Percentiles rank a stretch among this genome's conserved stretches.
These are phyloP conservation scores for Teunomyces gatunensis DNA, from an alignment of 805 yeast species.

Conservation along the genomic window DNA sequence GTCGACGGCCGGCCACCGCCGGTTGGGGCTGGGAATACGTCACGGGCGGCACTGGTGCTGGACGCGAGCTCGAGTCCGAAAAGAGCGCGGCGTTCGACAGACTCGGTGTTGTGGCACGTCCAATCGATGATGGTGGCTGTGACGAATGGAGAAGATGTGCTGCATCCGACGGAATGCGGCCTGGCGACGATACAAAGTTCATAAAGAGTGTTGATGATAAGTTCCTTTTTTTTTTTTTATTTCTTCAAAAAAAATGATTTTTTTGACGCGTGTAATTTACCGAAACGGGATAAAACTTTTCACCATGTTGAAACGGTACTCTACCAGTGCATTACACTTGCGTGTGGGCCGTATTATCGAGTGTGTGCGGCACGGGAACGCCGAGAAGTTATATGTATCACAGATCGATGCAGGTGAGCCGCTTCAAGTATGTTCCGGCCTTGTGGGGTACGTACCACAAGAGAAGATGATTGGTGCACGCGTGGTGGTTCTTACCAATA, in stretches of 20 bases:
- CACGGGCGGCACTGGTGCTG: constrained; percentile 12
- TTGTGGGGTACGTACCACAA: constrained; percentile 43
- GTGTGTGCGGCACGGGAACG: constrained; percentile 51
- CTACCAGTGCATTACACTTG: constrained; percentile 19
- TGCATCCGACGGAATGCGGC: constrained; percentile 44
- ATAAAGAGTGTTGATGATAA: constrained; percentile 13
- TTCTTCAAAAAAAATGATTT: too few species aligned
- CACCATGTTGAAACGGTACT: neutral
- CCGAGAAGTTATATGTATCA: constrained; percentile 60
- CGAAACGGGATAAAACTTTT: neutral
- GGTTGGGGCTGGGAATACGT: constrained; percentile 8
- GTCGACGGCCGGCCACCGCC: constrained; percentile 44
- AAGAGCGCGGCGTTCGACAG: constrained; percentile 23
- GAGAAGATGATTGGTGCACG: constrained; percentile 35
- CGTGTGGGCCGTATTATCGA: constrained; percentile 49
- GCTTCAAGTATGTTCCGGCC: constrained; percentile 59
- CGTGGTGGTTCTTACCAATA: constrained; percentile 55
- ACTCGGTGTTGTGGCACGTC: constrained; percentile 34
- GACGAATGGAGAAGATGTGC: constrained; percentile 39
- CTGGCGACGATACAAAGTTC: constrained; percentile 46
- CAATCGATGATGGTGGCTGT: constrained; percentile 43
- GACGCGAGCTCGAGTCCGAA: constrained; percentile 24
- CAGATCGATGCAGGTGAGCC: constrained; percentile 33
- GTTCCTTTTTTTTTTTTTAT: neutral
- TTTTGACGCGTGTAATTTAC: constrained; percentile 2